Percentiles rank a stretch among this genome's conserved stretches.
Conservation (phyloP, 129 eudicot species). For the Calendula officinalis region DNA sequence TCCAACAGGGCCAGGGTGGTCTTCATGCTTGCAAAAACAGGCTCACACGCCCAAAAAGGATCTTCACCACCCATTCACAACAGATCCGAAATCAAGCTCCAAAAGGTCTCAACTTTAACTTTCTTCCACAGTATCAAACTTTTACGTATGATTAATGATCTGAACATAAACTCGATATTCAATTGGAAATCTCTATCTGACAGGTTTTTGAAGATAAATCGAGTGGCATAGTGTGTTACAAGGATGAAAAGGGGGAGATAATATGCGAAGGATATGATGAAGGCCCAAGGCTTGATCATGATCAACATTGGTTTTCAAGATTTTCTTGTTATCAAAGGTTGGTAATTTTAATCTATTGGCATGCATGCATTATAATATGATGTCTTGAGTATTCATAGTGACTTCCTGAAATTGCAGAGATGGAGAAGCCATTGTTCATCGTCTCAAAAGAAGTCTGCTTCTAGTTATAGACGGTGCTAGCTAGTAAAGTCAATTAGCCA, state of each 20-base stretch:
- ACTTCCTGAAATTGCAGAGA: conserved; percentile 11
- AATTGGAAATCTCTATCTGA: not conserved
- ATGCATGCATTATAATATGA: not conserved
- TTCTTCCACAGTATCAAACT: not conserved
- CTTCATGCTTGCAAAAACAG: not conserved
- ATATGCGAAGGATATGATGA: conserved; percentile 71
- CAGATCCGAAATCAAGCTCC: conserved; percentile 33
- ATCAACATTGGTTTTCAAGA: conserved; percentile 19
- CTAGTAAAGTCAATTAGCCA: conserved; percentile 12
- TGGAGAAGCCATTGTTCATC: conserved; percentile 10
- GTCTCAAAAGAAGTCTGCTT: conserved; percentile 24
- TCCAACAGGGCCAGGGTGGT: not conserved
- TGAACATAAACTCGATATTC: not conserved
- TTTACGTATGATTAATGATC: not conserved
- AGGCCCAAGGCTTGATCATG: conserved; percentile 50
- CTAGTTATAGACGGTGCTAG: conserved; percentile 16
- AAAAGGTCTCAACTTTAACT: conserved; percentile 18
- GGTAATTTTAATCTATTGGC: not conserved
- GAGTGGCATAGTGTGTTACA: conserved; percentile 58
- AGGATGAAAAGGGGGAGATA: conserved; percentile 58
- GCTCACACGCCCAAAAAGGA: conserved; percentile 5
- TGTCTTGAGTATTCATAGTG: not conserved
- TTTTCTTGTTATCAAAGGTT: conserved; percentile 31
- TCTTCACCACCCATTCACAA: conserved; percentile 27
- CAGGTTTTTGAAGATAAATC: conserved; percentile 60